A percentile compares a stretch with the other conserved stretches of the same genome.
phyloP scores from a whole-genome alignment of 345 rosid genomes.

The Brassica cretica region DNA sequence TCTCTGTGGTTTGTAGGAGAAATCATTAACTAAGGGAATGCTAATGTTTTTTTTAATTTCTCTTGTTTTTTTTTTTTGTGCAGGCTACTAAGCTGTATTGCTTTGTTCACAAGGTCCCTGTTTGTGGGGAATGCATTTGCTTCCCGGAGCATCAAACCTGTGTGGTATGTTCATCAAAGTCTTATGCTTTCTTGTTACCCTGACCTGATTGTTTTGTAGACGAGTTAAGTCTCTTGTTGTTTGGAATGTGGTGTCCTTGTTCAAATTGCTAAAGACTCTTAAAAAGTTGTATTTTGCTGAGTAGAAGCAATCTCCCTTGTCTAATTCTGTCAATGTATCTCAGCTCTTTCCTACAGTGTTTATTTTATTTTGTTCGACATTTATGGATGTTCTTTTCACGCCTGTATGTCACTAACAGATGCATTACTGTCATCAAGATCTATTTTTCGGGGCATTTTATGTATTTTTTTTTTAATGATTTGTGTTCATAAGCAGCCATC shows the following conservation, averaged over 20 bases:
- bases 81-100: constrained; percentile 98
- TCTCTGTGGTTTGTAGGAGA: neutral
- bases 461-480: neutral
- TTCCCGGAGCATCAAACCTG: constrained; percentile 94
- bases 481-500: neutral
- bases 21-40: neutral
- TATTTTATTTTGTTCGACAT: neutral
- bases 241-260: constrained; percentile 10
- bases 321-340: constrained; percentile 2
- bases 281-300: neutral
- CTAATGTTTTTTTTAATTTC: neutral
- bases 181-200: neutral
- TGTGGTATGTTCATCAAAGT: constrained; percentile 55
- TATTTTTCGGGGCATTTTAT: neutral
- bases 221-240: constrained; percentile 10
- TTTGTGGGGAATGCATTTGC: constrained; percentile 96
- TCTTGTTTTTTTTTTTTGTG: neutral
- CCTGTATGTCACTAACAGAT: neutral
- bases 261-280: neutral
- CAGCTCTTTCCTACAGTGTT: neutral
- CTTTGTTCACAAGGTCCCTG: constrained; percentile 97
- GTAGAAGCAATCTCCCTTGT: neutral
- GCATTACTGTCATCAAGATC: neutral
- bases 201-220: neutral
- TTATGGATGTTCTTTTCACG: neutral